Evolutionary conservation across 345 rosid genomes (phyloP), one percentile per base, ranked within the genome.

Genomic region (Odontarrhena argentea): DNA sequence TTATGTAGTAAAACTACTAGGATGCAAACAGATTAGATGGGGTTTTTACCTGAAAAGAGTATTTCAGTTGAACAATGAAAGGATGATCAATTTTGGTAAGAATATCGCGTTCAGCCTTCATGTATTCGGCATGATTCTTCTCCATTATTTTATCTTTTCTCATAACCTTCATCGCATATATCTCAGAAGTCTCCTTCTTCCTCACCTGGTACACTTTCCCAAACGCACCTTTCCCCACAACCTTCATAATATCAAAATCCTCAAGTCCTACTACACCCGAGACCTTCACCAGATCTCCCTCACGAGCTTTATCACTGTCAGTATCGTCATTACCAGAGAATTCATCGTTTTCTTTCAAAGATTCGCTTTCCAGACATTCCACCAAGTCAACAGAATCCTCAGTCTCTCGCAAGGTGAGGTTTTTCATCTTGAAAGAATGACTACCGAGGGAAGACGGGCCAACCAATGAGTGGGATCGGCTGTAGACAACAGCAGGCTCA

Each of bases 121-220:
- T 92, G 81, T 88, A 92, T 69, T 82, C 95, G 10, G 81, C 92
- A 56, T 87, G 96, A 80, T 92, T 83, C 76, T 83, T 88, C 83
- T 92, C 94, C 83, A 92, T 81, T 13, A 92, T 85, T 71, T 76
- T 85, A 79, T 92, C 98, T 82, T 92, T 92, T 47, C 98, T 77
- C 96, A 92, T 85, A 62, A 92, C 97, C 85, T 91, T 91, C 97
- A 91, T 91, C 7, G 97, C 97, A 58, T 75, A 86, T 65, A 91
- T 85, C 67, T 88, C 94, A 9, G 86, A 75, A 18, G 97, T 85
- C 47, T 84, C 87, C 75, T 78, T 88, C 63, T 83, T 84, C 84
- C 87, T 86, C 46, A 88, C 97, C 77, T 91, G 96, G 69, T 74
- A 88, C 2, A 91, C 97, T 82, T 83, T 91, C 44, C 88, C 97